These are phyloP conservation scores for Carex cristatella DNA, from an alignment of 176 grass and related monocot genomes.

Conservation along the genomic window DNA sequence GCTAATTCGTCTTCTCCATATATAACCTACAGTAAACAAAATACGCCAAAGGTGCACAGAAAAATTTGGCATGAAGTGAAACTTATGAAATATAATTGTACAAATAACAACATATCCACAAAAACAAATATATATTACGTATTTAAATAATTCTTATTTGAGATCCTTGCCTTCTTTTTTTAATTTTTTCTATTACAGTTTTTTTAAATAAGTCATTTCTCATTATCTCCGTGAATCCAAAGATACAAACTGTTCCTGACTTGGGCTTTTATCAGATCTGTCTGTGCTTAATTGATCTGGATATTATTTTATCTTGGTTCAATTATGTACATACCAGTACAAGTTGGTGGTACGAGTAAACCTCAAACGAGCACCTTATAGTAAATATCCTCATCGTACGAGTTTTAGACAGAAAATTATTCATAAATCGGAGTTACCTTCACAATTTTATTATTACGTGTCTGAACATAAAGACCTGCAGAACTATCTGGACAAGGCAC, in stretches of 20 bases:
- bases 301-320: background rate
- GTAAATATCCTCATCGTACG: background rate
- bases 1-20: constrained; percentile 78
- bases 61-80: background rate
- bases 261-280: background rate
- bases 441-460: constrained; percentile 61
- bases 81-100: constrained; percentile 8
- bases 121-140: background rate
- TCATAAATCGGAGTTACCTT: constrained; percentile 38
- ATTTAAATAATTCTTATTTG: background rate
- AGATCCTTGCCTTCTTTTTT: background rate
- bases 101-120: background rate
- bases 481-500: constrained; percentile 78
- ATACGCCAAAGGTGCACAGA: background rate
- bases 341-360: background rate
- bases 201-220: background rate
- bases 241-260: background rate
- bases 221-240: background rate
- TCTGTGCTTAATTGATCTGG: background rate
- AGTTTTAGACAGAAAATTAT: background rate
- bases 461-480: constrained; percentile 78
- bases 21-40: constrained; percentile 46
- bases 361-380: background rate
- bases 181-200: background rate
- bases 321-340: background rate